Conservation (phyloP, 2,329 filamentous ascomycete species). For the Colletotrichum lupini region DNA sequence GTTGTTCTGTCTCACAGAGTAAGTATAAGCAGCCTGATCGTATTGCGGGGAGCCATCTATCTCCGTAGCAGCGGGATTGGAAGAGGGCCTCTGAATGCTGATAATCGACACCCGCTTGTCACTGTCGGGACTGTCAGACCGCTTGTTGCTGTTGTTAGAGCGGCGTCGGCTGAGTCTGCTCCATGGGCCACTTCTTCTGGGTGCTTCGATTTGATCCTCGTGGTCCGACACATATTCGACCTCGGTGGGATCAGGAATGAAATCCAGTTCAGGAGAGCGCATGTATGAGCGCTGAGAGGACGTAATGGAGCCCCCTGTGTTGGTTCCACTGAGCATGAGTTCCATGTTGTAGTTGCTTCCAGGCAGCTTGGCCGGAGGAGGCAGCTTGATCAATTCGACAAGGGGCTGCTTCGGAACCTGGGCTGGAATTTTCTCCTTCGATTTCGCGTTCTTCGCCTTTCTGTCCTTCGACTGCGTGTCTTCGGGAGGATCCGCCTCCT, state of each 20-base stretch:
- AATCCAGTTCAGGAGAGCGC: constrained; percentile 19
- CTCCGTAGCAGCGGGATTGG: neutral
- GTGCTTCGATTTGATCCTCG: constrained; percentile 31
- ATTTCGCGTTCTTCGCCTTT: neutral
- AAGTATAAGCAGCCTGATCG: constrained; percentile 14
- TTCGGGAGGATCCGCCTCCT: neutral
- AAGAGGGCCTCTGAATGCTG: neutral
- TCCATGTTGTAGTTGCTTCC: constrained; percentile 23
- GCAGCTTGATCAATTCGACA: constrained; percentile 8
- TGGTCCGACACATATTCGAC: constrained; percentile 26
- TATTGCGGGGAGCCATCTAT: neutral
- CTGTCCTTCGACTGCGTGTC: neutral
- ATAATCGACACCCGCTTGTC: constrained; percentile 2
- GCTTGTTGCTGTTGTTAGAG: constrained; percentile 55
- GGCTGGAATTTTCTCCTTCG: neutral
- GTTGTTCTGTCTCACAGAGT: constrained; percentile 15
- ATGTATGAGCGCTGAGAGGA: constrained; percentile 14
- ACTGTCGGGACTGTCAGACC: constrained; percentile 30
- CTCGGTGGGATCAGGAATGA: constrained; percentile 16
- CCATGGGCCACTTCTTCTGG: neutral
- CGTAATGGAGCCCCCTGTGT: constrained; percentile 9
- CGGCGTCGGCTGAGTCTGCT: constrained; percentile 42
- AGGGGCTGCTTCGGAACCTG: neutral
- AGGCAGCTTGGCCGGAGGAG: constrained; percentile 15
- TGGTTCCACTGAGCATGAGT: constrained; percentile 5